phyloP scores from a whole-genome alignment of 75 land plant species.

The Adiantum capillusveneris region DNA sequence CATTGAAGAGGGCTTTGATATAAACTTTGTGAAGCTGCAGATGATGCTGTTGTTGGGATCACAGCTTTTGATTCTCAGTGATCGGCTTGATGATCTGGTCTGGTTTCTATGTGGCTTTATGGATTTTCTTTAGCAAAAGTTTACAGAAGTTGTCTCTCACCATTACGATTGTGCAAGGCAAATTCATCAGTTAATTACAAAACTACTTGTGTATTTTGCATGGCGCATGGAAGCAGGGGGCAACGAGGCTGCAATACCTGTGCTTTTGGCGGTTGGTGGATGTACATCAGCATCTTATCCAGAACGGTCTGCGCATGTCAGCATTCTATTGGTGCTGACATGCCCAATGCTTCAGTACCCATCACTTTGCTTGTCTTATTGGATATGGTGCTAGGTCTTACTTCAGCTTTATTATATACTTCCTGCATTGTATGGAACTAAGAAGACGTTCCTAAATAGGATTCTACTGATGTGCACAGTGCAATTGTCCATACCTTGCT shows the following conservation, averaged over 20 bases:
- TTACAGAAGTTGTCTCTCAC: slow-evolving; percentile 50
- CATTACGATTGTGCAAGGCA: slow-evolving; percentile 89
- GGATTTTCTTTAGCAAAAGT: no score
- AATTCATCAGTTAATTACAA: slow-evolving; percentile 86
- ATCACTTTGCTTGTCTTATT: slow-evolving; percentile 93
- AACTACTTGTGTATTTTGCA: slow-evolving; percentile 1
- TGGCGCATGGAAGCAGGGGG: slow-evolving; percentile 55
- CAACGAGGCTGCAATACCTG: slow-evolving; percentile 91
- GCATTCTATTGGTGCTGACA: slow-evolving; percentile 90
- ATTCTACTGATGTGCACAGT: slow-evolving; percentile 37
- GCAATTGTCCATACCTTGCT: slow-evolving; percentile 97
- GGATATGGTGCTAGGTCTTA: slow-evolving; percentile 94
- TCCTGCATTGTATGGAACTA: background rate
- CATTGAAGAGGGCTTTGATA: slow-evolving; percentile 55
- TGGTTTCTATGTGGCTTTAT: no score
- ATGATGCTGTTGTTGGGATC: slow-evolving; percentile 95
- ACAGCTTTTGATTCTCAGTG: slow-evolving; percentile 86
- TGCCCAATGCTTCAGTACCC: slow-evolving; percentile 98
- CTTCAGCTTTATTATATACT: background rate
- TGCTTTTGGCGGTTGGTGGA: slow-evolving; percentile 96
- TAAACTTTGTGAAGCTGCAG: slow-evolving; percentile 89
- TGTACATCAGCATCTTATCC: slow-evolving; percentile 97
- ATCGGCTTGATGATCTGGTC: slow-evolving; percentile 79
- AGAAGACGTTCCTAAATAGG: background rate
- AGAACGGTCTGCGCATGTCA: slow-evolving; percentile 90